Percentiles rank a stretch among this genome's conserved stretches.
These are phyloP conservation scores for Torulaspora gathmanii DNA, from an alignment of 805 yeast species.

Conservation along the genomic window DNA sequence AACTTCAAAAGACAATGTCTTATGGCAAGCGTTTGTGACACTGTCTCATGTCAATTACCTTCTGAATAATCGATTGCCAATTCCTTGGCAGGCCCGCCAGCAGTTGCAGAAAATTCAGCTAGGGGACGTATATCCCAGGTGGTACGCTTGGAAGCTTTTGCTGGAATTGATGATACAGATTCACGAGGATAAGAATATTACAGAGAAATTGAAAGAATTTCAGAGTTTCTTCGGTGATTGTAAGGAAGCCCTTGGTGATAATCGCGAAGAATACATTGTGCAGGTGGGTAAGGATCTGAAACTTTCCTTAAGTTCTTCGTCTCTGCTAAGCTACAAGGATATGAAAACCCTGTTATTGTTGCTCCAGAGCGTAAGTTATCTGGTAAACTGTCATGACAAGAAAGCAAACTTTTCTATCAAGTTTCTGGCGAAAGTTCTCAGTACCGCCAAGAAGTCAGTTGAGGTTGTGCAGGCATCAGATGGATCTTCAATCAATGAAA, in stretches of 20 bases:
- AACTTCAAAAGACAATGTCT: background rate
- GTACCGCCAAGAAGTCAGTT: conserved; percentile 19
- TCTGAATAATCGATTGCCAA: conserved; percentile 16
- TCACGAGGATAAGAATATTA: conserved; percentile 29
- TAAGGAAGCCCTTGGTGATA: conserved; percentile 14
- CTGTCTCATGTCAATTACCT: conserved; percentile 18
- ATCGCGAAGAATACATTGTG: conserved; percentile 8
- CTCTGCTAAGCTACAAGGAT: conserved; percentile 25
- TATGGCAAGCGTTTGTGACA: conserved; percentile 20
- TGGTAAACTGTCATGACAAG: conserved; percentile 33
- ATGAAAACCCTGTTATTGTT: conserved; percentile 28
- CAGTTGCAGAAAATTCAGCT: conserved; percentile 6
- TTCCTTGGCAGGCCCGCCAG: conserved; percentile 10
- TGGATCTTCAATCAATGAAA: conserved; percentile 9
- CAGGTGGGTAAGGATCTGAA: conserved; percentile 12
- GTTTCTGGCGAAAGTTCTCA: conserved; percentile 30
- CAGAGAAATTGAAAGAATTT: conserved; percentile 24
- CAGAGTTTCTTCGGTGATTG: conserved; percentile 22
- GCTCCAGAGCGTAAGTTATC: conserved; percentile 33
- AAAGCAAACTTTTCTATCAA: conserved; percentile 29
- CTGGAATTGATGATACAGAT: conserved; percentile 22
- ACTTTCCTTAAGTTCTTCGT: conserved; percentile 17
- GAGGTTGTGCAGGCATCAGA: conserved; percentile 2
- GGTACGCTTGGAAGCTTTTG: conserved; percentile 28
- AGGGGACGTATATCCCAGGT: conserved; percentile 11